Percentiles rank a stretch among this genome's conserved stretches.
Conservation (phyloP, 164 flowering plant genomes). For the Sedum album region DNA sequence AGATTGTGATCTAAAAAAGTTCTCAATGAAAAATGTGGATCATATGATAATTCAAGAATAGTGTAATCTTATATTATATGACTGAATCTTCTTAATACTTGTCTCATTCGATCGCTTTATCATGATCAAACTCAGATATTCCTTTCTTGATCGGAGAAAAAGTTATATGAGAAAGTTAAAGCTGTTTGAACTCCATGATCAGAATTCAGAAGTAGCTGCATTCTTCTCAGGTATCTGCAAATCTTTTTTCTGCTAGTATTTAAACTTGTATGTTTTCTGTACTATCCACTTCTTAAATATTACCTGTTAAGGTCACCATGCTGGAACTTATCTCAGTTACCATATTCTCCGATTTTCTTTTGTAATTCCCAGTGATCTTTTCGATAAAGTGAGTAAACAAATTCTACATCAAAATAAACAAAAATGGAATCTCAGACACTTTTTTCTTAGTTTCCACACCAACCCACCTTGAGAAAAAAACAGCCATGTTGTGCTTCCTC, state of each 20-base stretch:
- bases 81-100: neutral
- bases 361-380: neutral
- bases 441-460: neutral
- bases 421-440: neutral
- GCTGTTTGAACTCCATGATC: too few relatives aligned
- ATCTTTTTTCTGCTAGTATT: too few relatives aligned
- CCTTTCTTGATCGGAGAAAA: slow-evolving; percentile 4
- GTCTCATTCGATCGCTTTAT: slow-evolving; percentile 2
- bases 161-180: too few relatives aligned
- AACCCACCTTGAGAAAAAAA: neutral
- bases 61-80: slow-evolving; percentile 1
- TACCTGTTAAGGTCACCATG: too few relatives aligned
- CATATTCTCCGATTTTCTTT: too few relatives aligned
- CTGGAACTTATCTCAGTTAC: neutral
- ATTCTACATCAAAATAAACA: neutral
- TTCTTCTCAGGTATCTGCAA: too few relatives aligned
- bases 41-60: neutral
- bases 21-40: neutral
- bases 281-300: too few relatives aligned
- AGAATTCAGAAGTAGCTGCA: too few relatives aligned
- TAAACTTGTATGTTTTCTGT: too few relatives aligned
- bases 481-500: neutral
- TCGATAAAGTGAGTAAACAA: neutral
- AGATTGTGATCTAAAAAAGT: slow-evolving; percentile 6
- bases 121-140: slow-evolving; percentile 2